These are phyloP conservation scores for Rhizopogon vesiculosus DNA, from an alignment of 768 basidiomycete genomes.

Conservation along the genomic window DNA sequence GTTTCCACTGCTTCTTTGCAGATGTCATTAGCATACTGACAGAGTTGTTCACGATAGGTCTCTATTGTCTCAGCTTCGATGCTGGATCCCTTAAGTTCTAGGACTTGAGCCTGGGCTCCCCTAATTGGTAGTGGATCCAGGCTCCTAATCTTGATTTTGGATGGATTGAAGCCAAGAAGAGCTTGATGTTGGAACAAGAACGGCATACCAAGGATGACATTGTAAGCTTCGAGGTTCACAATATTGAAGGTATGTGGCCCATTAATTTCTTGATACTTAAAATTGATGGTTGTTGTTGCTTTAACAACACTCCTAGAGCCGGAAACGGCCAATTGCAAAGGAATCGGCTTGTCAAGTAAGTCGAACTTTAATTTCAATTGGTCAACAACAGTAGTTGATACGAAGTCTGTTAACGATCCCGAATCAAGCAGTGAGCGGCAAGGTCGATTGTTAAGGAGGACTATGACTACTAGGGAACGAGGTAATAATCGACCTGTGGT, in stretches of 20 bases:
- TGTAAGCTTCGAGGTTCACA: conserved; percentile 21
- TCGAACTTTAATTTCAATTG: too few relatives aligned
- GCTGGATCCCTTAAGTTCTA: background rate
- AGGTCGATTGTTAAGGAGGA: conserved; percentile 12
- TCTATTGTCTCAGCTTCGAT: conserved; percentile 4
- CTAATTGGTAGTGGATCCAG: conserved; percentile 7
- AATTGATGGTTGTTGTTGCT: too few relatives aligned
- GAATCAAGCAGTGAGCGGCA: conserved; percentile 17
- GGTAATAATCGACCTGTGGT: too few relatives aligned
- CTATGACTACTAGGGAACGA: too few relatives aligned
- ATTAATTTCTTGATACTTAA: too few relatives aligned
- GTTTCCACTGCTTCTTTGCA: conserved; percentile 25
- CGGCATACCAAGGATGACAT: conserved; percentile 35
- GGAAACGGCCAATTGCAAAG: too few relatives aligned
- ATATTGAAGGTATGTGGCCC: too few relatives aligned
- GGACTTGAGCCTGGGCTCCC: conserved; percentile 4
- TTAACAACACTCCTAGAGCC: too few relatives aligned
- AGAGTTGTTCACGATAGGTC: conserved; percentile 9
- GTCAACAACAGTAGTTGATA: too few relatives aligned
- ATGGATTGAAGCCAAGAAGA: conserved; percentile 22
- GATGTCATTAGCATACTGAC: conserved; percentile 17
- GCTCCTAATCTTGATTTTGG: conserved; percentile 11
- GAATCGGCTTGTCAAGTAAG: too few relatives aligned
- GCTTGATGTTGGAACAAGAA: conserved; percentile 31
- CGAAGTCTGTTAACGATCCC: too few relatives aligned